Evolutionary conservation across 345 rosid genomes (phyloP).

Genomic region (Euphorbia lathyris): DNA sequence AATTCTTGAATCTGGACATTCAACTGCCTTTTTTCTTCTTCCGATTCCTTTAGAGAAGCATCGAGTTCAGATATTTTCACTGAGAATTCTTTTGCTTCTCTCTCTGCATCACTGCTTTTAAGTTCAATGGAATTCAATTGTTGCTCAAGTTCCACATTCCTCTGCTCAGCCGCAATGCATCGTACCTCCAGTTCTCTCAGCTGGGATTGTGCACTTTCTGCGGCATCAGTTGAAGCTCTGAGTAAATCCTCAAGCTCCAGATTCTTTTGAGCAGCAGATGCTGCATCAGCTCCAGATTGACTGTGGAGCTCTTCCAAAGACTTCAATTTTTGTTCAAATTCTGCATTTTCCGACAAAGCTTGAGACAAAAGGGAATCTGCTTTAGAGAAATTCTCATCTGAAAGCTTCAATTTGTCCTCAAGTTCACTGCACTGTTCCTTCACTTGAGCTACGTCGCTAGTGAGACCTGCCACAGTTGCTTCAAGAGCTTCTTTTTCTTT

Average conservation of each 20-base stretch:
- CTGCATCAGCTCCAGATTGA: slow-evolving; percentile 59
- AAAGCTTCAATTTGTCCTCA: slow-evolving; percentile 59
- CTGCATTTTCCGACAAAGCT: slow-evolving; percentile 62
- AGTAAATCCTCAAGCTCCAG: slow-evolving; percentile 67
- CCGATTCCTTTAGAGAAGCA: slow-evolving; percentile 42
- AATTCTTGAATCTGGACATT: slow-evolving; percentile 44
- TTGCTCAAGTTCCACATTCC: slow-evolving; percentile 71
- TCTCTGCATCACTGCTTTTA: slow-evolving; percentile 53
- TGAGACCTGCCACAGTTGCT: slow-evolving; percentile 49
- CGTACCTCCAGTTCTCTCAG: slow-evolving; percentile 63
- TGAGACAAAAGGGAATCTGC: slow-evolving; percentile 67
- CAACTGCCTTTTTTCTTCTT: slow-evolving; percentile 56
- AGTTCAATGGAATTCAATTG: slow-evolving; percentile 49
- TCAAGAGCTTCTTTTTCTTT: slow-evolving; percentile 65
- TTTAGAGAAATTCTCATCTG: slow-evolving; percentile 60
- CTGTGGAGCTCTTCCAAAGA: slow-evolving; percentile 59
- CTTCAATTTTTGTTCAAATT: slow-evolving; percentile 71
- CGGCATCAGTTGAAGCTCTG: slow-evolving; percentile 52
- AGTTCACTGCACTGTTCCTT: slow-evolving; percentile 52
- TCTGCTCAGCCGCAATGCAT: slow-evolving; percentile 62
- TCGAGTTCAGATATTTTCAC: slow-evolving; percentile 56
- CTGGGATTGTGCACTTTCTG: slow-evolving; percentile 60
- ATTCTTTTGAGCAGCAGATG: slow-evolving; percentile 64
- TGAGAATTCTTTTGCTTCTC: slow-evolving; percentile 50
- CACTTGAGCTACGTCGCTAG: slow-evolving; percentile 32